These are phyloP conservation scores for Ceratobasidium sp. DNA, from an alignment of 1,284 basidiomycete genomes.

Conservation along the genomic window DNA sequence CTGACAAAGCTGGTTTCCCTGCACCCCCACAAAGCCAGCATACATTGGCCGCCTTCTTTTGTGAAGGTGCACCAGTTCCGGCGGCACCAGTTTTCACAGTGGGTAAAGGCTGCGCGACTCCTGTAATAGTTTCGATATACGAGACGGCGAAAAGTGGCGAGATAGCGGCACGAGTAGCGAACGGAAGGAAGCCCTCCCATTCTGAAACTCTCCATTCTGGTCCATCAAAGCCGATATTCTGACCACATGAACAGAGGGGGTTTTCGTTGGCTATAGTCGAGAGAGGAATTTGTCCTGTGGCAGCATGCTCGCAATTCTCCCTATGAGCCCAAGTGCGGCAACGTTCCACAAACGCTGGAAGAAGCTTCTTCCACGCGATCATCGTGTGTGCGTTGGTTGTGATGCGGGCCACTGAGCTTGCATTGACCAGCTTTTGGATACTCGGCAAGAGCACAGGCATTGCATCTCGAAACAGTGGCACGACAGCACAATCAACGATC, in stretches of 20 bases:
- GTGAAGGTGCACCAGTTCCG: background rate
- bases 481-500: background rate
- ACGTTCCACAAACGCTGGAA: conserved; percentile 21
- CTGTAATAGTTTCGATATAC: background rate
- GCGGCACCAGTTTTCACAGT: background rate
- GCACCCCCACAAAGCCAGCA: conserved; percentile 16
- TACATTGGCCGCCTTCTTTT: background rate
- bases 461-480: background rate
- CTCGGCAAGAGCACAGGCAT: background rate
- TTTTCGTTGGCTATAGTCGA: background rate
- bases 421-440: background rate
- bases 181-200: conserved; percentile 14
- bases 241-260: conserved; percentile 19
- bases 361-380: conserved; percentile 14
- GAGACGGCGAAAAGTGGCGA: conserved; percentile 3
- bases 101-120: background rate
- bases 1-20: background rate
- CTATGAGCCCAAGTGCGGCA: conserved; percentile 24
- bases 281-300: background rate
- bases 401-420: background rate
- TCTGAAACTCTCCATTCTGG: background rate
- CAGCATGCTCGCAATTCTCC: conserved; percentile 6
- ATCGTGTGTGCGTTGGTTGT: background rate
- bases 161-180: conserved; percentile 21
- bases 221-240: background rate